These are phyloP conservation scores for Davidsoniella eucalypti DNA, from an alignment of 2,329 filamentous ascomycete species.

Conservation along the genomic window DNA sequence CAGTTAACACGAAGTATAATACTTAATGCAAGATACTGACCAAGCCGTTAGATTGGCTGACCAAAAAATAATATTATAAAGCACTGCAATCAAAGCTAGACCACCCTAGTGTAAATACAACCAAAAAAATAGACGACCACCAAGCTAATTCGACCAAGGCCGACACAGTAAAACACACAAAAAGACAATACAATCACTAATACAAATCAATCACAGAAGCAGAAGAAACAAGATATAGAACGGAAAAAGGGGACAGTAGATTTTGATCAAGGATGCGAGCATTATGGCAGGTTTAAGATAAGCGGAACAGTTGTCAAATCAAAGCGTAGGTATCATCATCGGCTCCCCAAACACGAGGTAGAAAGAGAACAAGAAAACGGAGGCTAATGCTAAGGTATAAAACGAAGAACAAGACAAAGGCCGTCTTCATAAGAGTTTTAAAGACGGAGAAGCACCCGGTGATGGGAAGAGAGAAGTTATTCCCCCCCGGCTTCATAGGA, in stretches of 20 bases:
- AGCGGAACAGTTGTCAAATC: constrained; percentile 5
- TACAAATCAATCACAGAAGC: no score
- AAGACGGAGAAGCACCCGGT: constrained; percentile 3
- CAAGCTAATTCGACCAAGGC: neutral
- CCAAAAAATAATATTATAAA: no score
- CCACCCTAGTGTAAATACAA: neutral
- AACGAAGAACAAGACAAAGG: constrained; percentile 3
- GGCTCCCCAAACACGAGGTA: constrained; percentile 2
- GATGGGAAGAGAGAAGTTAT: neutral
- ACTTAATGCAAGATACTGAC: no score
- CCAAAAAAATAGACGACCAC: no score
- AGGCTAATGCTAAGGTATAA: neutral
- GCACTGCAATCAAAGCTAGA: no score
- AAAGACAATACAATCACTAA: neutral
- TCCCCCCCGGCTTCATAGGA: neutral
- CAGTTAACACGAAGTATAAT: neutral
- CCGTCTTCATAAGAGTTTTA: constrained; percentile 10
- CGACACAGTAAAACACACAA: neutral
- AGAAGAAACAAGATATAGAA: neutral
- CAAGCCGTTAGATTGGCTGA: no score
- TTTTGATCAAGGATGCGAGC: constrained; percentile 9
- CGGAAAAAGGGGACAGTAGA: constrained; percentile 1
- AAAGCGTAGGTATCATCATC: constrained; percentile 10
- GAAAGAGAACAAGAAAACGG: constrained; percentile 11
- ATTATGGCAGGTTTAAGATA: constrained; percentile 4